Base-by-base conservation (phyloP, 768 basidiomycete genomes). In the Amylocystis lapponica region DNA sequence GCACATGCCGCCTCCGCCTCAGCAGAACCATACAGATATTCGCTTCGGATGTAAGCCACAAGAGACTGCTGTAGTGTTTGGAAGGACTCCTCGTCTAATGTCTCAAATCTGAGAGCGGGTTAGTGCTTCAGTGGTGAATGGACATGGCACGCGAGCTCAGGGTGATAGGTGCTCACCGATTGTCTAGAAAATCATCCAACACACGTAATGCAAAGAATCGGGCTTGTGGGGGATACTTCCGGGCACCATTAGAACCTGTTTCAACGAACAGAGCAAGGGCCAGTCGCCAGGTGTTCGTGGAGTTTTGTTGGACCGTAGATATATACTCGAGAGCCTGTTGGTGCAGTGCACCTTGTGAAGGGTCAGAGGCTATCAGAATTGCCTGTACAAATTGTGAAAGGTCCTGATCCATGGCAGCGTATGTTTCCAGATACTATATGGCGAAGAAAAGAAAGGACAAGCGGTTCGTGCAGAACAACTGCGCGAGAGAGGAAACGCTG, bases 321-420 rank as follows among this genome's bases (percentile, higher is more conserved):
- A 97, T 71, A 62, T 86, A 97, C 43, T 83, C 79, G 53, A 96
- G 71, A 26, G 94, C 94, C 62, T 94, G 84, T 46, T 82, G 84
- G 65, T 93, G 88, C 26, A 95, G 66, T 21, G 75, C 61, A 43
- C 68, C 70, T 62, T 82, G 85, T 12, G 71, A 67, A 41, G 83
- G 85, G 69, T 92, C 84, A 47, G 86, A 86, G 39, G 92, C 93
- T 66, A 95, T 84, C 59, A 76, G 68, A 64, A 94, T 91, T 36
- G 93, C 93, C 66, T 83, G 85, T 14, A 86, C 79, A 50, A 87
- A 71, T 60, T 79, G 83, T 52, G 83, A 77, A 54, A 84, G 71
- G 67, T 86, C 80, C 57, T 77, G 79, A 27, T 87, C 82, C 87
- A 88, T 88, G 27, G 57, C 43, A 39, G 36, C 39, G 38, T 29